Evolutionary conservation across 352 stramenopile species (phyloP), one percentile per base, ranked within the genome.

Genomic region (Pythium pyrilobum): DNA sequence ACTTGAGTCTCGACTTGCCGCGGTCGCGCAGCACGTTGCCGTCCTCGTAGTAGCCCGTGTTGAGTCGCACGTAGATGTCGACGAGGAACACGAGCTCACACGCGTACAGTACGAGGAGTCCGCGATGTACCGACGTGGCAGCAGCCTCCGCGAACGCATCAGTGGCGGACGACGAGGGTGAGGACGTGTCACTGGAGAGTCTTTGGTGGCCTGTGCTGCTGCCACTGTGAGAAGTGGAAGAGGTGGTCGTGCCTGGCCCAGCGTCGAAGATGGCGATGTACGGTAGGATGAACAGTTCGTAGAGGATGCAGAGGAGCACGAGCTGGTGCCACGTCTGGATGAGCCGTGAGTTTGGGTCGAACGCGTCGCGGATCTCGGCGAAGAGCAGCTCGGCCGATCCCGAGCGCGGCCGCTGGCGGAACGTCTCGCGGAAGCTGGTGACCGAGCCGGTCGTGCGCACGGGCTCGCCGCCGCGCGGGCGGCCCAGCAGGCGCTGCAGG

Each of bases 11-110:
- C 8, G 74, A 82, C 24, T 81, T 85, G 21, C 64, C 23, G 16
- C 67, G 70, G 52, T 86, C 76, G 8, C 76, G 77, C 27, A 89
- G 61, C 27, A 89, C 62, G 34, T 87, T 82, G 41, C 79, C 79
- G 32, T 81, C 66, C 40, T 87, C 69, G 49, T 88, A 89, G 66
- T 83, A 88, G 10, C 79, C 77, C 21, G 75, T 89, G 61, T 87
- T 74, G 38, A 87, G 67, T 38, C 85, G 79, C 16, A 89, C 74
- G 55, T 82, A 87, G 23, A 87, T 70, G 58, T 89, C 79, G 28
- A 64, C 50, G 39, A 56, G 71, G 45, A 89, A 89, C 25, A 85
- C 44, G 10, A 79, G 10, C 51, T 89, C 76, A 46, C 73, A 87
- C 11, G 61, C 43, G 59, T 87, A 86, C 11, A 85, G 33, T 9